These are phyloP conservation scores for Baorangia bicolor DNA, from an alignment of 768 basidiomycete genomes.

Conservation along the genomic window DNA sequence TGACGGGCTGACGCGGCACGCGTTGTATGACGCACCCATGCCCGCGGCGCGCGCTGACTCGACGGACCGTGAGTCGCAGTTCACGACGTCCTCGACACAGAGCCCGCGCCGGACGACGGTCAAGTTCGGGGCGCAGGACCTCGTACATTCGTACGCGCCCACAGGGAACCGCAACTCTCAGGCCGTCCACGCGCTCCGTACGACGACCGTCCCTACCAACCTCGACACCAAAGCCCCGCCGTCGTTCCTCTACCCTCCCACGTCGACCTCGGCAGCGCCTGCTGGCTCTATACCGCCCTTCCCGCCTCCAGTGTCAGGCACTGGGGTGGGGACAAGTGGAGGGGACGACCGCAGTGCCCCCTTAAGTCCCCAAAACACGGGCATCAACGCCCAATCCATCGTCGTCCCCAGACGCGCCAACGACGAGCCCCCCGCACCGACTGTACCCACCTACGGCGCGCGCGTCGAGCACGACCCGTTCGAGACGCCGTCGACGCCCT, in stretches of 20 bases:
- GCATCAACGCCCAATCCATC: conserved; percentile 17
- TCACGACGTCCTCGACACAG: conserved; percentile 28
- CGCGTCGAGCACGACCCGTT: conserved; percentile 27
- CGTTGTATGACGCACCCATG: conserved; percentile 88
- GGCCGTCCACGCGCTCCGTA: conserved; percentile 39
- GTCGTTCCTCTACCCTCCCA: conserved; percentile 29
- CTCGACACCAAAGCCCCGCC: conserved; percentile 10
- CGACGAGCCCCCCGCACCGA: conserved; percentile 34
- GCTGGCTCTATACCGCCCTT: conserved; percentile 6
- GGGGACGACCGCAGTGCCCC: conserved; percentile 2
- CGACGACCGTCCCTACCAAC: conserved; percentile 16
- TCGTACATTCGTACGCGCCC: conserved; percentile 72
- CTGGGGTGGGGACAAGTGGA: not conserved
- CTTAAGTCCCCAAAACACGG: conserved; percentile 28
- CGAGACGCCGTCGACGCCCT: conserved; percentile 28
- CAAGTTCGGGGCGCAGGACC: conserved; percentile 73
- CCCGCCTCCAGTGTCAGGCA: conserved; percentile 11
- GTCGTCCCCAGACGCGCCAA: conserved; percentile 25
- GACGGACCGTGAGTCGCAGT: conserved; percentile 39
- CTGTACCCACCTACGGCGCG: conserved; percentile 7
- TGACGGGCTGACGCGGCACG: conserved; percentile 68
- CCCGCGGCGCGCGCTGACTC: conserved; percentile 40
- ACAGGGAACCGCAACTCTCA: conserved; percentile 48
- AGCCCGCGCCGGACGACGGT: conserved; percentile 52
- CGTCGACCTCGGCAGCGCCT: not conserved